Percentiles rank a stretch among this genome's conserved stretches.
These are phyloP conservation scores for Incumbomyces delicatus DNA, from an alignment of 2,329 filamentous ascomycete species.

Conservation along the genomic window DNA sequence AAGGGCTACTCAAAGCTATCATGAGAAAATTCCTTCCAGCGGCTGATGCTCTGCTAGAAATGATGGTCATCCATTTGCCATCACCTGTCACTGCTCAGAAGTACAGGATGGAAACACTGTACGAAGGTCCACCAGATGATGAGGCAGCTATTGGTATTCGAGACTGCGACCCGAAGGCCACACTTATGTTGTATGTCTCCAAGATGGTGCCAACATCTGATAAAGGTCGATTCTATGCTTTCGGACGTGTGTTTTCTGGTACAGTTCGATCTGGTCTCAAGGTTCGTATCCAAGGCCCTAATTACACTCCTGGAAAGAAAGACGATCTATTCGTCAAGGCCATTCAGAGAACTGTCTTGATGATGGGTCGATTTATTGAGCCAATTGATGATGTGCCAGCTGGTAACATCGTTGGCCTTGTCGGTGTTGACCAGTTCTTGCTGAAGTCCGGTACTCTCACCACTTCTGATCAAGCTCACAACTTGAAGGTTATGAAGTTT, in stretches of 20 bases:
- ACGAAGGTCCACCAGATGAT: slow-evolving; percentile 94
- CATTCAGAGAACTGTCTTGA: slow-evolving; percentile 98
- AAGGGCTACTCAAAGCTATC: slow-evolving; percentile 92
- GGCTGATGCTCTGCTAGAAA: slow-evolving; percentile 95
- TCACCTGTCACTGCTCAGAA: slow-evolving; percentile 91
- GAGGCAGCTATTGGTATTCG: slow-evolving; percentile 92
- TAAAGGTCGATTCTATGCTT: slow-evolving; percentile 99
- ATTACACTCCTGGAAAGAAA: slow-evolving; percentile 97
- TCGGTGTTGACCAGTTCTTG: slow-evolving; percentile 99
- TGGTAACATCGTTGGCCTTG: slow-evolving; percentile 98
- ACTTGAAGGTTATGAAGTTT: slow-evolving; percentile 99
- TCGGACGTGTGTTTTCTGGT: slow-evolving; percentile 99
- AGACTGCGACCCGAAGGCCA: slow-evolving; percentile 94
- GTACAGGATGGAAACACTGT: slow-evolving; percentile 97
- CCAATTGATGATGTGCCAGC: slow-evolving; percentile 98
- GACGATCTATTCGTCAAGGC: slow-evolving; percentile 99
- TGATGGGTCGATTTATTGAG: slow-evolving; percentile 99
- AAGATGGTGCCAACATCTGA: slow-evolving; percentile 99
- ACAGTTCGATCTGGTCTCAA: slow-evolving; percentile 95
- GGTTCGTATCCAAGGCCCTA: slow-evolving; percentile 99
- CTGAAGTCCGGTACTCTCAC: slow-evolving; percentile 99
- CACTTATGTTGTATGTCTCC: slow-evolving; percentile 99
- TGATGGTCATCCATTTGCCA: slow-evolving; percentile 99
- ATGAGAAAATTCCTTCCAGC: slow-evolving; percentile 99
- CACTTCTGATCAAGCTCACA: slow-evolving; percentile 94